Conservation (phyloP, 768 basidiomycete species). For the Lactarius pseudohatsudake region DNA sequence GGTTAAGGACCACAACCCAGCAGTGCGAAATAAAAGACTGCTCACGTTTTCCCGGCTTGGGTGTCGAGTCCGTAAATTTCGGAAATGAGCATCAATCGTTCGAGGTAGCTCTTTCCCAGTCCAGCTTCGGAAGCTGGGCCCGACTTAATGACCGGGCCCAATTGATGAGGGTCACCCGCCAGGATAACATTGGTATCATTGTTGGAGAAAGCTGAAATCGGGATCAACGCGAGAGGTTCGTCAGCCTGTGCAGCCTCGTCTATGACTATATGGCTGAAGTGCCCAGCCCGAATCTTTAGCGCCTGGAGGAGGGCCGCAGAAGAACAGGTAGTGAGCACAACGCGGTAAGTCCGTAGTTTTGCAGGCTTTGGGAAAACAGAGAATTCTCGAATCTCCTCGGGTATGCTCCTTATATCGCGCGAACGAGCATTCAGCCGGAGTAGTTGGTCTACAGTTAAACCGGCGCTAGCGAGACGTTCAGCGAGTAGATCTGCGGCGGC, state of each 20-base stretch:
- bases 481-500: constrained; percentile 40
- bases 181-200: constrained; percentile 40
- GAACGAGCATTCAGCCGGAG: constrained; percentile 57
- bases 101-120: constrained; percentile 38
- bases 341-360: constrained; percentile 45
- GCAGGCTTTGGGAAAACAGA: constrained; percentile 37
- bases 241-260: constrained; percentile 67
- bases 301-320: constrained; percentile 50
- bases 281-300: constrained; percentile 50
- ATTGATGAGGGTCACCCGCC: constrained; percentile 41
- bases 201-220: constrained; percentile 37
- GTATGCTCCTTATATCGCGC: constrained; percentile 40
- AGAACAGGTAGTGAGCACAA: constrained; percentile 59
- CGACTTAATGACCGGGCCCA: constrained; percentile 41
- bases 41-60: constrained; percentile 37
- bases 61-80: constrained; percentile 34
- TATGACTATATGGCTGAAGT: constrained; percentile 60
- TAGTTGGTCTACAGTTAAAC: constrained; percentile 36
- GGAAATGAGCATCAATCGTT: constrained; percentile 37
- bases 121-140: constrained; percentile 33
- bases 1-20: not conserved
- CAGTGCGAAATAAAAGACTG: not conserved
- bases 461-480: constrained; percentile 30
- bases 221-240: constrained; percentile 58
- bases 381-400: constrained; percentile 40